phyloP scores from a whole-genome alignment of 208 protist genomes.

The Trypanosoma platydactyli region DNA sequence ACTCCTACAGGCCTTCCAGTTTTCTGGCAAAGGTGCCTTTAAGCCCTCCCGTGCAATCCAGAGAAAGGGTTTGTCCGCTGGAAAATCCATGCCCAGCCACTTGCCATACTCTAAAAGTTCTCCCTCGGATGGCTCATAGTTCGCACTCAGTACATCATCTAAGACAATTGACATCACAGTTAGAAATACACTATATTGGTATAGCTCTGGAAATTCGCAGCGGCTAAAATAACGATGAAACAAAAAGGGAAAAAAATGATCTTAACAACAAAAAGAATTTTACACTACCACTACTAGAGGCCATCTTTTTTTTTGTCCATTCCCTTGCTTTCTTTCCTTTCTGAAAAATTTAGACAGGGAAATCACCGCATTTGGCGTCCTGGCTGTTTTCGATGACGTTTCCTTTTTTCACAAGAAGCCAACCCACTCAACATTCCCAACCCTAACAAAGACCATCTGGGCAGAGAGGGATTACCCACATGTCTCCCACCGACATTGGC shows the following conservation, averaged over 20 bases:
- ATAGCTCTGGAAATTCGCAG: too few species aligned
- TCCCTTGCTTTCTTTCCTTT: neutral
- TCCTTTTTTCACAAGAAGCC: too few species aligned
- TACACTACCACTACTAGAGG: too few species aligned
- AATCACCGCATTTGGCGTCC: too few species aligned
- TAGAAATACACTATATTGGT: too few species aligned
- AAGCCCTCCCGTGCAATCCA: slow-evolving; percentile 95
- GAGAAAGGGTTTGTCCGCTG: slow-evolving; percentile 86
- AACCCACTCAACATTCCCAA: too few species aligned
- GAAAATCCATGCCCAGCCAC: slow-evolving; percentile 95
- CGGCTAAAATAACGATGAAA: neutral
- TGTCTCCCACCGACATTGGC: too few species aligned
- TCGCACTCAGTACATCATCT: slow-evolving; percentile 70
- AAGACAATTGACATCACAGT: slow-evolving; percentile 79
- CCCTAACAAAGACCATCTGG: too few species aligned
- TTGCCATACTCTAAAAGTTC: slow-evolving; percentile 94
- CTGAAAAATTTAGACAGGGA: too few species aligned
- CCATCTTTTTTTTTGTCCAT: slow-evolving; percentile 7
- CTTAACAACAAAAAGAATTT: too few species aligned
- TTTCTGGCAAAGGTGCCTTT: slow-evolving; percentile 92
- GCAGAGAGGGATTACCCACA: too few species aligned
- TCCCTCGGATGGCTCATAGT: slow-evolving; percentile 92
- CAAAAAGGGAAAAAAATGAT: slow-evolving; percentile 14
- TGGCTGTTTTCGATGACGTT: too few species aligned
- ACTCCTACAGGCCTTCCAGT: slow-evolving; percentile 94